Percentiles rank a stretch among this genome's conserved stretches.
phyloP scores from a whole-genome alignment of 2,329 filamentous ascomycete species.

The Hypocrella siamensis region DNA sequence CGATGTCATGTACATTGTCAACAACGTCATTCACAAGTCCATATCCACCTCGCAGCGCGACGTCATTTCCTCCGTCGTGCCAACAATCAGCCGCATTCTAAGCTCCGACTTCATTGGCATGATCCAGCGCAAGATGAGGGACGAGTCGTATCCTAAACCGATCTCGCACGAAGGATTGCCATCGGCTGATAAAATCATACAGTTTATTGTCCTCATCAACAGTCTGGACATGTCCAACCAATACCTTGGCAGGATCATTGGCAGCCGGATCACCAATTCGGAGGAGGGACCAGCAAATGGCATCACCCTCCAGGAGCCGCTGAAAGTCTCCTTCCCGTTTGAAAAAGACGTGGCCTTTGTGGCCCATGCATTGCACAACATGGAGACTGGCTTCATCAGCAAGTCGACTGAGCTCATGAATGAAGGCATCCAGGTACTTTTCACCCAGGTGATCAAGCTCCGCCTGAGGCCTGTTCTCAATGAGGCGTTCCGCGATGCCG shows the following conservation, averaged over 20 bases:
- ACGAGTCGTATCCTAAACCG: constrained; percentile 80
- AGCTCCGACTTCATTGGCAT: constrained; percentile 87
- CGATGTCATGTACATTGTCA: constrained; percentile 98
- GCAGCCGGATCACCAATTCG: constrained; percentile 39
- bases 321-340: constrained; percentile 63
- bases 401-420: constrained; percentile 72
- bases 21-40: constrained; percentile 74
- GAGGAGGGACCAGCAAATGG: constrained; percentile 18
- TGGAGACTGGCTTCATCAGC: constrained; percentile 56
- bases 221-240: constrained; percentile 86
- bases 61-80: constrained; percentile 63
- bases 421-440: constrained; percentile 74
- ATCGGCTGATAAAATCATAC: constrained; percentile 74
- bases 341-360: constrained; percentile 60
- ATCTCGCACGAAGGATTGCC: constrained; percentile 65
- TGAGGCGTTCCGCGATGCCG: constrained; percentile 82
- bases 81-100: constrained; percentile 65
- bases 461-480: constrained; percentile 71
- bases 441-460: constrained; percentile 73
- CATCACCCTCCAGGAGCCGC: constrained; percentile 21
- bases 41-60: constrained; percentile 72
- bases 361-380: constrained; percentile 46
- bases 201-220: constrained; percentile 88
- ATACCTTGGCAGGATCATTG: constrained; percentile 77
- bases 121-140: constrained; percentile 94